These are phyloP conservation scores for Crithidia sp. DNA, from an alignment of 208 protist genomes.

Conservation along the genomic window DNA sequence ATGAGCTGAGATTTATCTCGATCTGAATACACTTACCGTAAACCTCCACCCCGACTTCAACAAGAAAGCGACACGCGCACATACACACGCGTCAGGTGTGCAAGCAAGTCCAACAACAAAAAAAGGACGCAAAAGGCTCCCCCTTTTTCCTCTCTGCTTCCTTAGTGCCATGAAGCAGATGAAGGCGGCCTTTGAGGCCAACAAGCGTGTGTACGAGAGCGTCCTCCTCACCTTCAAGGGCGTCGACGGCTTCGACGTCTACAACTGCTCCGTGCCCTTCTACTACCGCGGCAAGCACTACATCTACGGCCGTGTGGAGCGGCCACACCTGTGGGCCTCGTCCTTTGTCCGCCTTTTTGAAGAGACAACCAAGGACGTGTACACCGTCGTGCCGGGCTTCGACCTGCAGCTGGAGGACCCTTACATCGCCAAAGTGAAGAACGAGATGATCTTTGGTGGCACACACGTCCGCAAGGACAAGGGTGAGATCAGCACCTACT, in stretches of 20 bases:
- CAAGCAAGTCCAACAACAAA: no score
- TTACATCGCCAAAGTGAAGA: slow-evolving; percentile 50
- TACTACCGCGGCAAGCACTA: slow-evolving; percentile 50
- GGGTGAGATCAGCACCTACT: slow-evolving; percentile 44
- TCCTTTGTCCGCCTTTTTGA: slow-evolving; percentile 58
- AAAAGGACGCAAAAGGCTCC: no score
- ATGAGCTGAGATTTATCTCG: no score
- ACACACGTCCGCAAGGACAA: slow-evolving; percentile 51
- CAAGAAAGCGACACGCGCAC: no score
- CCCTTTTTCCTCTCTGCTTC: background rate
- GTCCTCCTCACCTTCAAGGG: slow-evolving; percentile 41
- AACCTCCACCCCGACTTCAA: no score
- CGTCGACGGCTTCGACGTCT: slow-evolving; percentile 60
- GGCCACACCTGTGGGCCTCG: slow-evolving; percentile 45
- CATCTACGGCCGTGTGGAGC: slow-evolving; percentile 61
- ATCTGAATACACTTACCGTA: no score
- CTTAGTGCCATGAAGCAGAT: slow-evolving; percentile 7
- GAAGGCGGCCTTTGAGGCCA: slow-evolving; percentile 36
- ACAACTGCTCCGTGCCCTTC: slow-evolving; percentile 70
- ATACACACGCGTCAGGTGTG: no score
- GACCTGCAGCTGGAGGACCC: slow-evolving; percentile 59
- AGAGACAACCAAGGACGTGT: slow-evolving; percentile 65
- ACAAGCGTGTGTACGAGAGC: slow-evolving; percentile 32
- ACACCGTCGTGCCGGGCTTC: slow-evolving; percentile 35
- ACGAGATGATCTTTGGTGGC: slow-evolving; percentile 53